Evolutionary conservation across 805 yeast species (phyloP), one percentile per base, ranked within the genome.

Genomic region (Maudiozyma barnettii): DNA sequence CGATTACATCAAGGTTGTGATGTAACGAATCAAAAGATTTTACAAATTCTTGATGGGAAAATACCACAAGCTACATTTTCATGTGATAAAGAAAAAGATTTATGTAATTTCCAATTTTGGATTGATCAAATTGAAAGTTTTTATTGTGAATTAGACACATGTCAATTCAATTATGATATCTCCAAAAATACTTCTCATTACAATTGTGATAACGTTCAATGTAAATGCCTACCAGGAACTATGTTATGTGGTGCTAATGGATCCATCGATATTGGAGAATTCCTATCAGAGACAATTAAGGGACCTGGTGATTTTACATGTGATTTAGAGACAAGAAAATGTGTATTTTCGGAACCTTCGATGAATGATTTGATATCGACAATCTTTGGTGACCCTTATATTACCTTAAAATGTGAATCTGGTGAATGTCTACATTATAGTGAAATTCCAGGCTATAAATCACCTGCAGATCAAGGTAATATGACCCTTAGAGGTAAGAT

Each of bases 291-390:
- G 60, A 85, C 95, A 5, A 89, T 93, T 51, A 71, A 70, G 36
- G 99, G 99, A 1, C 99, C 99, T 0, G 99, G 96, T 30, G 90
- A 84, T 52, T 89, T 93, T 58, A 68, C 79, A 3, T 93, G 99
- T 68, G 86, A 88, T 62, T 63, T 85, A 20, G 63, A 67, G 5
- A 63, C 75, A 14, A 77, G 73, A 39, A 66, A 72, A 41, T 93
- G 99, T 68, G 72, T 72, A 42, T 93, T 93, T 59, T 82, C 91
- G 2, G 99, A 93, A 61, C 98, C 99, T 41, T 82, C 93, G 46
- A 91, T 93, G 97, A 86, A 93, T 67, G 95, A 86, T 54, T 74
- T 93, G 58, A 93, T 93, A 48, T 73, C 79, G 49, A 80, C 87
- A 7, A 95, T 93, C 2, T 93, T 93, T 68, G 99, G 99, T n/a